phyloP scores from a whole-genome alignment of 23 red algal species.

The Gracilaria domingensis region DNA sequence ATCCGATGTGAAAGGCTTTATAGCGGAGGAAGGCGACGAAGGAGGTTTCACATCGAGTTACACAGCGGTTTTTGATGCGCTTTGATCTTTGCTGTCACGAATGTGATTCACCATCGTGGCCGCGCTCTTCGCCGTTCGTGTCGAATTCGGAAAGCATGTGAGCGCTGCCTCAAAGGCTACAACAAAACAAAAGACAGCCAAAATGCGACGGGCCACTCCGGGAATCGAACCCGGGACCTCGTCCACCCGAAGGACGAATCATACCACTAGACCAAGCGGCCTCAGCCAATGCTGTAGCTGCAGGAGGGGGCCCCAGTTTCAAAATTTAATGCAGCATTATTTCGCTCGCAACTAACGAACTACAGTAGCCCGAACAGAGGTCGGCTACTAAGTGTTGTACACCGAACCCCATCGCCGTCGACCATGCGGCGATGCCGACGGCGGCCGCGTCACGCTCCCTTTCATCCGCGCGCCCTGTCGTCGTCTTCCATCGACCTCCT shows the following conservation, averaged over 20 bases:
- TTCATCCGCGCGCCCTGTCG: background rate
- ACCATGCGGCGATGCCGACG: background rate
- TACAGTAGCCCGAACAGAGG: background rate
- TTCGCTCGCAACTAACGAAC: too few relatives aligned
- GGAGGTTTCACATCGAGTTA: background rate
- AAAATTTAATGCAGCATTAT: background rate
- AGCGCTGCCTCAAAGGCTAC: background rate
- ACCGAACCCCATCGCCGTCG: background rate
- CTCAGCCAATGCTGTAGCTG: constrained; percentile 9
- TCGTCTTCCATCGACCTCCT: too few relatives aligned
- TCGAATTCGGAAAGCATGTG: constrained; percentile 12
- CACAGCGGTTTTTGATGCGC: background rate
- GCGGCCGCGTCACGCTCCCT: background rate
- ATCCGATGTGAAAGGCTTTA: background rate
- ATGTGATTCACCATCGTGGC: constrained; percentile 5
- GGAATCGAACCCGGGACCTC: constrained; percentile 82
- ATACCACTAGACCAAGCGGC: constrained; percentile 81
- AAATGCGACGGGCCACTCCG: constrained; percentile 37
- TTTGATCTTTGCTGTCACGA: background rate
- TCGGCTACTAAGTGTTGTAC: background rate
- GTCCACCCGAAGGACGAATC: constrained; percentile 81
- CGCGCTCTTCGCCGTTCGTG: background rate
- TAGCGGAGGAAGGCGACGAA: background rate
- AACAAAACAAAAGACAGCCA: background rate
- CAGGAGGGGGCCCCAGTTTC: background rate